Base-by-base conservation (phyloP, 2,329 filamentous ascomycete species). In the Diaporthe capsici region DNA sequence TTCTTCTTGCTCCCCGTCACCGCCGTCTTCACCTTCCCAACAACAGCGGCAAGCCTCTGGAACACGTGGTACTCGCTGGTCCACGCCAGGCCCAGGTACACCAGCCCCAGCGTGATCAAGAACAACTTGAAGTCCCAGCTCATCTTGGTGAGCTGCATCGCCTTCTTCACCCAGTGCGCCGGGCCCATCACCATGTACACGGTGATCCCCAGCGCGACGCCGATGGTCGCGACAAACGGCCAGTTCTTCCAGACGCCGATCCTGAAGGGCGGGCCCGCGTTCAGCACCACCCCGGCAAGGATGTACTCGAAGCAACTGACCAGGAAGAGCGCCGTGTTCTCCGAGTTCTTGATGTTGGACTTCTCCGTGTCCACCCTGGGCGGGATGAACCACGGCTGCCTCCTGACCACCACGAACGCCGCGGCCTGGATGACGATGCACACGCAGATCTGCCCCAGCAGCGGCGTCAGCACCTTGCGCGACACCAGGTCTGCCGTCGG, bases 301-400 rank as follows among this genome's bases (percentile, higher is more conserved):
- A 98, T 97, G 83, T 99, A 99, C 83, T 98, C 96, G 81, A 96
- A 98, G 83, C 95, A 98, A 2, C 94, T 97, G 7, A 96, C 88
- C 42, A 98, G 86, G 86, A 99, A 99, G 1, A 99, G 87, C 0
- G 94, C 92, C 0, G 96, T 98, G 81, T 99, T 98, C 81, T 98
- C 94, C 13, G 95, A 98, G 84, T 98, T 98, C 80, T 93, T 90
- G 72, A 96, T 93, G 82, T 97, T 98, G 34, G 94, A 93, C 81
- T 97, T 93, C 42, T 98, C 90, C 37, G 90, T 91, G 81, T 95
- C 90, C 37, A 98, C 83, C 74, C 92, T 88, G 0, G 97, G 97
- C 22, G 96, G 95, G 71, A 93, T 91, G 82, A 95, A 98, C 95
- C 96, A 99, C 8, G 92, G 86, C 85, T 98, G 95, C 77, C 89